phyloP scores from a whole-genome alignment of 2,329 filamentous ascomycete genomes.

The Colletotrichum tamarilloi region DNA sequence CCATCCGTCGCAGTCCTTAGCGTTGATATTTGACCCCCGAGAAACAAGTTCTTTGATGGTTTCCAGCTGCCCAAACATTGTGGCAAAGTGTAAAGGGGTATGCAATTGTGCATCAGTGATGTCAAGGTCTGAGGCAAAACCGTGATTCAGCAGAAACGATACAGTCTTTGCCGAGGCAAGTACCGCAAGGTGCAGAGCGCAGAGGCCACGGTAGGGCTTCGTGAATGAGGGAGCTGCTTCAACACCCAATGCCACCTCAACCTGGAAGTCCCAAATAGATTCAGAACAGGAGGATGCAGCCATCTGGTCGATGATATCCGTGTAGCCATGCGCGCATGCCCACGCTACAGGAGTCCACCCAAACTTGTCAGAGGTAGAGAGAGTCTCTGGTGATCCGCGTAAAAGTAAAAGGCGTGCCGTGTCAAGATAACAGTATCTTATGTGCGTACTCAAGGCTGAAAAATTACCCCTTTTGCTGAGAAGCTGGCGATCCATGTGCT shows the following conservation, averaged over 20 bases:
- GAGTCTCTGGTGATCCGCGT: background rate
- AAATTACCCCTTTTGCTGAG: background rate
- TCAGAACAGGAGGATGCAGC: background rate
- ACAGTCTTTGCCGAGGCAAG: constrained; percentile 5
- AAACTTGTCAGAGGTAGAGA: background rate
- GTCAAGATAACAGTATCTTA: background rate
- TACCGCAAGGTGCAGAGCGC: background rate
- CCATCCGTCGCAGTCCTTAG: background rate
- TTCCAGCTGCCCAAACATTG: background rate
- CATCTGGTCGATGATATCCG: background rate
- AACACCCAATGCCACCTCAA: background rate
- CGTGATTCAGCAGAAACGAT: background rate
- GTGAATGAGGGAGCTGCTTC: too few relatives aligned
- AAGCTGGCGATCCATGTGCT: background rate
- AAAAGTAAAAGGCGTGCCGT: background rate
- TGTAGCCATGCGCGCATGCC: constrained; percentile 11
- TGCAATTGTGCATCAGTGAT: background rate
- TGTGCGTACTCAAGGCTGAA: background rate
- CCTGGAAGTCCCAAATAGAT: constrained; percentile 3
- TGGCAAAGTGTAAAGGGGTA: constrained; percentile 2
- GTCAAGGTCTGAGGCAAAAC: background rate
- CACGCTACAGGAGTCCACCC: constrained; percentile 11
- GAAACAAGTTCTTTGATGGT: background rate
- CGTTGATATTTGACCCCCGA: constrained; percentile 4
- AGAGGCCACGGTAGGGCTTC: background rate